A percentile compares a stretch with the other conserved stretches of the same genome.
phyloP scores from a whole-genome alignment of 768 basidiomycete genomes.

The Leccinellum luteum region DNA sequence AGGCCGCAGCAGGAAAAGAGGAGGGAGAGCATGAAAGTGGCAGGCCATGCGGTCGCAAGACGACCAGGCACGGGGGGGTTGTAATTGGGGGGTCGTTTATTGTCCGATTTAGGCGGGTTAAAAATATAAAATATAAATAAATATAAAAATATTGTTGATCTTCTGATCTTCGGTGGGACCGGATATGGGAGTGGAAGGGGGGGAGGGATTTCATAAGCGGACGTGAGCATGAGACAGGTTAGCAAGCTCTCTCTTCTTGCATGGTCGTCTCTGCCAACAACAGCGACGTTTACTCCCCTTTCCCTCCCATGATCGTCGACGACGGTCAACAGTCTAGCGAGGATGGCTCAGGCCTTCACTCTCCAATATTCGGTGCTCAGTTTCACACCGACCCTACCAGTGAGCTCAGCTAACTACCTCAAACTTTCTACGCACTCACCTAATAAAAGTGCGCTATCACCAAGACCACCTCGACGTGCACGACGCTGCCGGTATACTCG shows the following conservation, averaged over 20 bases:
- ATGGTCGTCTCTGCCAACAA: slow-evolving; percentile 58
- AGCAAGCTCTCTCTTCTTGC: slow-evolving; percentile 22
- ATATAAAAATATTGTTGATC: slow-evolving; percentile 18
- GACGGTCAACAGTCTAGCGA: slow-evolving; percentile 72
- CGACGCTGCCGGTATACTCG: slow-evolving; percentile 45
- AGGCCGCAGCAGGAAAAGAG: slow-evolving; percentile 29
- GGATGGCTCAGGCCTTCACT: slow-evolving; percentile 73
- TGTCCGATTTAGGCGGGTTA: slow-evolving; percentile 31
- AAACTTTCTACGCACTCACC: slow-evolving; percentile 42
- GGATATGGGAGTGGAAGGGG: slow-evolving; percentile 25
- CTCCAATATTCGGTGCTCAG: slow-evolving; percentile 58
- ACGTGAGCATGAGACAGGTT: slow-evolving; percentile 43
- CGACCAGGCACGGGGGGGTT: slow-evolving; percentile 32
- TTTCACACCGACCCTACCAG: slow-evolving; percentile 46
- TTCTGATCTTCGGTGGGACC: slow-evolving; percentile 32
- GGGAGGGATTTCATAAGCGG: slow-evolving; percentile 34
- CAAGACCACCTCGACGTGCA: slow-evolving; percentile 43
- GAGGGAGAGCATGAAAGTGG: slow-evolving; percentile 28
- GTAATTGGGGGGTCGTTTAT: slow-evolving; percentile 10
- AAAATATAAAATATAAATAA: slow-evolving; percentile 7
- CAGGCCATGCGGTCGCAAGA: slow-evolving; percentile 14
- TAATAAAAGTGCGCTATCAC: slow-evolving; percentile 73
- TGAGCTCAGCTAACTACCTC: slow-evolving; percentile 43
- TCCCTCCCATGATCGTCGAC: slow-evolving; percentile 54
- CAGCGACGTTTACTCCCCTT: slow-evolving; percentile 57